These are phyloP conservation scores for Vigna unguiculata DNA, from an alignment of 306 rosid species.

Conservation along the genomic window DNA sequence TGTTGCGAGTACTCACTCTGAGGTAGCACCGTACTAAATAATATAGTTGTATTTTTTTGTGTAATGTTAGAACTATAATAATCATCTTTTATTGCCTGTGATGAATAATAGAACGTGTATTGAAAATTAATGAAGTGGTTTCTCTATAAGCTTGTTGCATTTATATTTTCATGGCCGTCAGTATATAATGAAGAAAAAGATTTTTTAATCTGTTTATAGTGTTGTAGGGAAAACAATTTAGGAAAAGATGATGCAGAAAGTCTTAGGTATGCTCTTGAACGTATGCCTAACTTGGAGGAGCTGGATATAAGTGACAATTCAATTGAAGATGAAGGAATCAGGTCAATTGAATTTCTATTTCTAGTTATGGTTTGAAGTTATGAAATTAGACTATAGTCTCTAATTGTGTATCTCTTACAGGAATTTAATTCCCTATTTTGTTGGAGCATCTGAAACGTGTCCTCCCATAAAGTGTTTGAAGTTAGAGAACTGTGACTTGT, in stretches of 20 bases:
- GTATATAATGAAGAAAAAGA: slow-evolving; percentile 24
- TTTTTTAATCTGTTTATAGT: slow-evolving; percentile 47
- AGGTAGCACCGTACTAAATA: slow-evolving; percentile 60
- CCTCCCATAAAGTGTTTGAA: slow-evolving; percentile 63
- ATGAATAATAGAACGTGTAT: slow-evolving; percentile 13
- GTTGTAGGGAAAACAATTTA: slow-evolving; percentile 72
- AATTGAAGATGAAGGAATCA: slow-evolving; percentile 80
- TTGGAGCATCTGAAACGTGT: slow-evolving; percentile 58
- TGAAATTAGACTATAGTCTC: slow-evolving; percentile 38
- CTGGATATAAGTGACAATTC: slow-evolving; percentile 91
- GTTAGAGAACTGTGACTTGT: slow-evolving; percentile 77
- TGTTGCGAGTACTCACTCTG: slow-evolving; percentile 74
- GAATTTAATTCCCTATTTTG: slow-evolving; percentile 70
- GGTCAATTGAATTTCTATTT: slow-evolving; percentile 57
- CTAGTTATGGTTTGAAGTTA: slow-evolving; percentile 32
- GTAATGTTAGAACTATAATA: slow-evolving; percentile 28
- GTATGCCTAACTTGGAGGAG: slow-evolving; percentile 78
- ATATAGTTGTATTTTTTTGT: slow-evolving; percentile 35
- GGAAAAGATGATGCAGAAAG: slow-evolving; percentile 62
- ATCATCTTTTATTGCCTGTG: slow-evolving; percentile 23
- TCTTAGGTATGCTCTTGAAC: slow-evolving; percentile 70
- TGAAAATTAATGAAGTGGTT: slow-evolving; percentile 23
- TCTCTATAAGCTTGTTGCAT: slow-evolving; percentile 27
- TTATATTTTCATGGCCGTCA: slow-evolving; percentile 28
- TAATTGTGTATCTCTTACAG: slow-evolving; percentile 62